Evolutionary conservation across 352 stramenopile species (phyloP).

Genomic region (Phytophthora rubi): DNA sequence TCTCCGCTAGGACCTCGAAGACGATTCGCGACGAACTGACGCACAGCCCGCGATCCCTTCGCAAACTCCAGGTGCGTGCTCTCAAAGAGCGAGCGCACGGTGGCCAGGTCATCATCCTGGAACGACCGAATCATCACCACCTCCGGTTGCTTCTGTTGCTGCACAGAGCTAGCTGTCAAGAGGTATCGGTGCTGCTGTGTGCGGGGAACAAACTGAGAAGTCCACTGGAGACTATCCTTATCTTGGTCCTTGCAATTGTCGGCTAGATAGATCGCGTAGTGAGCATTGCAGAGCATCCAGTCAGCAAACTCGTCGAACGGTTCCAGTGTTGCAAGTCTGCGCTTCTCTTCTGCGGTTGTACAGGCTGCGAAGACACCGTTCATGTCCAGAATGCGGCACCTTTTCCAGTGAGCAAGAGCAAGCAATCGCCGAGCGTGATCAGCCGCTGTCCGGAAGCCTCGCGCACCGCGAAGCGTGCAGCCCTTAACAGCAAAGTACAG

Average conservation of each 20-base stretch:
- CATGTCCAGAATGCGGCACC: slow-evolving; percentile 64
- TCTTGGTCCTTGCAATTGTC: slow-evolving; percentile 34
- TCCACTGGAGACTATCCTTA: slow-evolving; percentile 36
- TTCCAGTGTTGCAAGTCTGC: slow-evolving; percentile 55
- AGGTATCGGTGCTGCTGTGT: slow-evolving; percentile 26
- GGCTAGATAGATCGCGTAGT: slow-evolving; percentile 71
- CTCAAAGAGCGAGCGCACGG: slow-evolving; percentile 67
- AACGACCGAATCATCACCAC: slow-evolving; percentile 59
- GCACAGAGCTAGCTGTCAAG: slow-evolving; percentile 24
- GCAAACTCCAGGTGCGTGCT: slow-evolving; percentile 63
- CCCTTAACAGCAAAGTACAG: slow-evolving; percentile 76
- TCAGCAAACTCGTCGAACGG: slow-evolving; percentile 77
- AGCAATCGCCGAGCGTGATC: slow-evolving; percentile 54
- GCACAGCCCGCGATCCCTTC: slow-evolving; percentile 59
- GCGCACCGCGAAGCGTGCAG: slow-evolving; percentile 60
- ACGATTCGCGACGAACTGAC: slow-evolving; percentile 71
- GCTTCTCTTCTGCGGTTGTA: slow-evolving; percentile 48
- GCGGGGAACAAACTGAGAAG: slow-evolving; percentile 18
- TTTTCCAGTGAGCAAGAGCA: slow-evolving; percentile 38
- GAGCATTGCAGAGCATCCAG: slow-evolving; percentile 67
- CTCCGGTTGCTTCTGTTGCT: slow-evolving; percentile 2
- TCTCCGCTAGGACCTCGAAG: slow-evolving; percentile 52
- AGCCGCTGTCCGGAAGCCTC: slow-evolving; percentile 40
- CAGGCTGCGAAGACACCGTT: slow-evolving; percentile 59
- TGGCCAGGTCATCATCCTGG: slow-evolving; percentile 43